A percentile compares a stretch with the other conserved stretches of the same genome.
Evolutionary conservation across 1,284 basidiomycete species (phyloP).

Genomic region (Ceratobasidium sp.): DNA sequence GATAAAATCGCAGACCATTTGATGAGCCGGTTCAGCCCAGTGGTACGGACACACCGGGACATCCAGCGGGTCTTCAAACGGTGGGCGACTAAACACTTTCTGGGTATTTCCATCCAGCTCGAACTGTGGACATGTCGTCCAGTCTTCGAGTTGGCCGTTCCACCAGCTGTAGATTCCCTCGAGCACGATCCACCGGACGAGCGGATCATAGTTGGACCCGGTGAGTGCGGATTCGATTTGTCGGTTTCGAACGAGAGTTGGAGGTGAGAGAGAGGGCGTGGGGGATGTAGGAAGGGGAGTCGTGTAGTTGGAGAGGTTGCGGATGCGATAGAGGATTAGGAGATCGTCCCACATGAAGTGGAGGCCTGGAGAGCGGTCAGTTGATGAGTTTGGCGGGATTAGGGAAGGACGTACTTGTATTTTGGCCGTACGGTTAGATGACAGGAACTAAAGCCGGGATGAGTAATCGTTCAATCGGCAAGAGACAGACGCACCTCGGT

Average conservation of each 20-base stretch:
- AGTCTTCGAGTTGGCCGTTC: slow-evolving; percentile 67
- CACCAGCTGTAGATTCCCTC: slow-evolving; percentile 81
- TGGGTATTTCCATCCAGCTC: not conserved
- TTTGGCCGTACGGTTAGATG: slow-evolving; percentile 55
- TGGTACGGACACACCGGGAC: slow-evolving; percentile 80
- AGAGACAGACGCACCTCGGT: slow-evolving; percentile 61
- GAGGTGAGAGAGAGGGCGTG: slow-evolving; percentile 38
- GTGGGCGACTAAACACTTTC: not conserved
- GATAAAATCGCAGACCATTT: slow-evolving; percentile 81
- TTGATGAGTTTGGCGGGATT: not conserved
- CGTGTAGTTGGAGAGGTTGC: slow-evolving; percentile 83
- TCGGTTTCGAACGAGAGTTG: slow-evolving; percentile 20
- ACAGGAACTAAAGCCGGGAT: slow-evolving; percentile 51
- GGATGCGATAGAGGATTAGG: slow-evolving; percentile 84
- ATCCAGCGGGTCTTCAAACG: slow-evolving; percentile 46
- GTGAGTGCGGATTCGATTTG: slow-evolving; percentile 77
- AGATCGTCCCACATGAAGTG: slow-evolving; percentile 89
- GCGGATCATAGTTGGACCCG: slow-evolving; percentile 88
- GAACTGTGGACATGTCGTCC: slow-evolving; percentile 74
- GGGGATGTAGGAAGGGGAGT: slow-evolving; percentile 65
- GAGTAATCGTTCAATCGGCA: too few species aligned
- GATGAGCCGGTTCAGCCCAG: slow-evolving; percentile 78
- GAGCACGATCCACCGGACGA: slow-evolving; percentile 85
- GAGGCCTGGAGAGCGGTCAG: slow-evolving; percentile 66
- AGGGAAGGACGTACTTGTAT: slow-evolving; percentile 47